These are phyloP conservation scores for Herpetomonas samuelpessoai DNA, from an alignment of 208 protist genomes.

Conservation along the genomic window DNA sequence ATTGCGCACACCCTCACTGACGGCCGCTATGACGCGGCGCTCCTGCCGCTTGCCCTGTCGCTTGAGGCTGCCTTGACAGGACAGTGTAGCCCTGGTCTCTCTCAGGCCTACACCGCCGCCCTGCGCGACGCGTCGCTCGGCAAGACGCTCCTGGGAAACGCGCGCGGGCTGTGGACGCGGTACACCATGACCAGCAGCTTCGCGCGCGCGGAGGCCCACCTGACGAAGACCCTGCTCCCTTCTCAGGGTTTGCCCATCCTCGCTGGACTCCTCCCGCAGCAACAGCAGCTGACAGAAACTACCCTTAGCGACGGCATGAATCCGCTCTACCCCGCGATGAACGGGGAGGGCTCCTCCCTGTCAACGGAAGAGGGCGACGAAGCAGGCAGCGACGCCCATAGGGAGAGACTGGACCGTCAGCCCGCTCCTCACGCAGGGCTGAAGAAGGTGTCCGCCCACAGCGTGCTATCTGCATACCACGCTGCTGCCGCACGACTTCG, in stretches of 20 bases:
- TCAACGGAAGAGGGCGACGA: not conserved
- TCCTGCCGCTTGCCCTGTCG: conserved; percentile 53
- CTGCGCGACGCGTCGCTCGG: conserved; percentile 42
- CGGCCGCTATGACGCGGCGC: conserved; percentile 41
- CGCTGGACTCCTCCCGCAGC: not conserved
- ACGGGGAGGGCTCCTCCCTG: not conserved
- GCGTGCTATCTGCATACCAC: conserved; percentile 43
- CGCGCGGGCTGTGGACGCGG: conserved; percentile 34
- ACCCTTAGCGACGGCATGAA: not conserved
- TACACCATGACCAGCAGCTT: conserved; percentile 42
- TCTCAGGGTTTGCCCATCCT: conserved; percentile 9
- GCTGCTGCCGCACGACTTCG: conserved; percentile 39
- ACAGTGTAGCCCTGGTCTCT: conserved; percentile 2
- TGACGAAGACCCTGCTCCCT: conserved; percentile 31
- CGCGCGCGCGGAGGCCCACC: conserved; percentile 21
- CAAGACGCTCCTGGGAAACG: conserved; percentile 29
- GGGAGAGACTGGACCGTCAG: too few species aligned
- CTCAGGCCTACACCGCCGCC: conserved; percentile 28
- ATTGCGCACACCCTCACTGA: conserved; percentile 46
- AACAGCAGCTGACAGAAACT: too few species aligned
- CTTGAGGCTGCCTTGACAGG: conserved; percentile 15
- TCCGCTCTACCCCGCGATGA: not conserved
- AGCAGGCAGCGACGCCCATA: not conserved
- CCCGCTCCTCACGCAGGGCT: not conserved
- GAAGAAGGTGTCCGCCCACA: conserved; percentile 8